Evolutionary conservation across 768 basidiomycete genomes (phyloP).

Genomic region (Kwoniella dendrophila): DNA sequence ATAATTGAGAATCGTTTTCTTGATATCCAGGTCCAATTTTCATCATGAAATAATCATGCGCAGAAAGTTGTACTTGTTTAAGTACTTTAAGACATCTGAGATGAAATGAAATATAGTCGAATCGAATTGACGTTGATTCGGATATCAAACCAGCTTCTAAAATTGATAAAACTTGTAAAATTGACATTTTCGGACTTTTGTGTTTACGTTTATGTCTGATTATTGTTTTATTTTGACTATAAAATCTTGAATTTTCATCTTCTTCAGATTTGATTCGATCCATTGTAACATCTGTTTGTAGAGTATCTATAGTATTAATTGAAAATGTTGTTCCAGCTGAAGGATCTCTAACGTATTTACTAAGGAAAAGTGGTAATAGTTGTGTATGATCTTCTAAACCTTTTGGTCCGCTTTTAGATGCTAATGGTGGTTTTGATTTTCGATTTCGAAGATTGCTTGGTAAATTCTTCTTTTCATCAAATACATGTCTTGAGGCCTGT

Average conservation of each 20-base stretch:
- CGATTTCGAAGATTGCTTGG: not conserved
- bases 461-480: not conserved
- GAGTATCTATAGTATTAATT: slow-evolving; percentile 11
- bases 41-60: slow-evolving; percentile 6
- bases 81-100: slow-evolving; percentile 8
- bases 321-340: slow-evolving; percentile 3
- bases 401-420: slow-evolving; percentile 3
- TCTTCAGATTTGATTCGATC: not conserved
- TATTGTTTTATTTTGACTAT: too few species aligned
- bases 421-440: not conserved
- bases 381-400: slow-evolving; percentile 18
- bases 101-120: slow-evolving; percentile 27
- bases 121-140: slow-evolving; percentile 23
- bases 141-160: slow-evolving; percentile 15
- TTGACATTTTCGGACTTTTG: slow-evolving; percentile 17
- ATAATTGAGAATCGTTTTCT: slow-evolving; percentile 13
- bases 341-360: slow-evolving; percentile 4
- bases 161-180: slow-evolving; percentile 17
- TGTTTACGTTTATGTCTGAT: slow-evolving; percentile 14
- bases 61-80: not conserved
- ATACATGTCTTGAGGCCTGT: not conserved
- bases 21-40: slow-evolving; percentile 10
- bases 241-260: not conserved
- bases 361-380: slow-evolving; percentile 18
- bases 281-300: slow-evolving; percentile 7